Base-by-base conservation (phyloP, 495 filamentous ascomycete genomes). In the Thermochaetoides thermophila region DNA sequence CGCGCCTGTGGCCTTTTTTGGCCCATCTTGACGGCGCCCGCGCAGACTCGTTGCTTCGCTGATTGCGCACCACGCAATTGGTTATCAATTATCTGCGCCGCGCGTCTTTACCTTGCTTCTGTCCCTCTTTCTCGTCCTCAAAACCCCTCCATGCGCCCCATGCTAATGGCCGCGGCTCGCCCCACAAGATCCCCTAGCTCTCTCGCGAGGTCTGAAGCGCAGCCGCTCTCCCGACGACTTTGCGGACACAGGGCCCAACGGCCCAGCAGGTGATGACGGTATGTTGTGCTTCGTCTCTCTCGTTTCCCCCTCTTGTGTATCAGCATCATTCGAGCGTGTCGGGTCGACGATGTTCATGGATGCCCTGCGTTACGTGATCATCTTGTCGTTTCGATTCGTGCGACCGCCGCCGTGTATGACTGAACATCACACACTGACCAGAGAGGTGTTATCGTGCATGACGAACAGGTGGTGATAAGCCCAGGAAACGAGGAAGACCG, bases 171-270 rank as follows among this genome's bases (percentile, higher is more conserved):
- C n/a, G n/a, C n/a, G n/a, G n/a, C n/a, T n/a, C n/a, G n/a, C n/a
- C n/a, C n/a, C n/a, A n/a, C n/a, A n/a, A n/a, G n/a, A n/a, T n/a
- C n/a, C n/a, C n/a, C n/a, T n/a, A n/a, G n/a, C 52, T 28, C 32
- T 42, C 14, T 44, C 84, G 43, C 77, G 89, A 53, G 84, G 85
- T 40, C 56, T 83, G 52, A 97, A 96, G 66, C 75, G 89, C 59
- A 89, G 82, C 72, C 84, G 84, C 37, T 94, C 89, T 33, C 86
- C 84, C 45, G 82, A 91, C 44, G 65, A 56, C 44, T 75, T 77
- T 51, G 73, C 70, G 49, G 75, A 80, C 51, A 55, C 62, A 42
- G 55, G 59, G 42, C 45, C 55, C 40, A 68, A 70, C 51, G 72
- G 69, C 47, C 68, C 69, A 43, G 70, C 58, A 41, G 69, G 74